Evolutionary conservation across 2,329 filamentous ascomycete species (phyloP).

Genomic region (Trichophaea hybrida): DNA sequence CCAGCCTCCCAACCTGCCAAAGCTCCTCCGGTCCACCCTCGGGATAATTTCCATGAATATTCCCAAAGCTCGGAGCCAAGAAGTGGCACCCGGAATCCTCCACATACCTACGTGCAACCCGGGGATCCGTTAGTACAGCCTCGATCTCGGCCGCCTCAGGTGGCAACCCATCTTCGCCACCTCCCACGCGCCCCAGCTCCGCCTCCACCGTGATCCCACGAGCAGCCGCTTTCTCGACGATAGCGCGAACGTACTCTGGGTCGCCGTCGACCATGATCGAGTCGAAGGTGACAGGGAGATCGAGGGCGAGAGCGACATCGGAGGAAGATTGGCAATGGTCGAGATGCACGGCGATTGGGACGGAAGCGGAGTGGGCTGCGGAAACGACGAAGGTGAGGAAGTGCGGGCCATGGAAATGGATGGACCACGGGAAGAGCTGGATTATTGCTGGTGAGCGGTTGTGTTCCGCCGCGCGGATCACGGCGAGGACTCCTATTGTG

Average conservation of each 20-base stretch:
- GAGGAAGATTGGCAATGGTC: conserved; percentile 36
- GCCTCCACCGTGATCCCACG: conserved; percentile 55
- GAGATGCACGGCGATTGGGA: conserved; percentile 49
- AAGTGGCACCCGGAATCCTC: conserved; percentile 59
- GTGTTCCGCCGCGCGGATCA: conserved; percentile 52
- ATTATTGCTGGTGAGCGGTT: conserved; percentile 55
- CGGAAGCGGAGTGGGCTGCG: conserved; percentile 42
- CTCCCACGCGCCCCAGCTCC: conserved; percentile 56
- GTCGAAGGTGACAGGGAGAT: conserved; percentile 44
- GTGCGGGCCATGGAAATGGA: conserved; percentile 47
- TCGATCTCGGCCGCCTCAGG: conserved; percentile 36
- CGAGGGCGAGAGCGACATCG: neutral
- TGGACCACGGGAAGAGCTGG: conserved; percentile 60
- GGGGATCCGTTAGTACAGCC: conserved; percentile 44
- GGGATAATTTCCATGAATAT: conserved; percentile 61
- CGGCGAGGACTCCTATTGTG: conserved; percentile 54
- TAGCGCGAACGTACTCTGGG: conserved; percentile 52
- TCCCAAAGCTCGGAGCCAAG: conserved; percentile 61
- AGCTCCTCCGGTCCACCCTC: conserved; percentile 48
- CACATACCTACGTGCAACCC: conserved; percentile 56
- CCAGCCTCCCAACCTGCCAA: conserved; percentile 37
- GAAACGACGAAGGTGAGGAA: conserved; percentile 43
- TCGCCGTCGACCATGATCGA: conserved; percentile 63
- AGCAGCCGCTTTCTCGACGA: conserved; percentile 45
- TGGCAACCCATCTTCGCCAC: conserved; percentile 50